phyloP scores from a whole-genome alignment of 164 flowering plant species.

The Cinnamomum chago region DNA sequence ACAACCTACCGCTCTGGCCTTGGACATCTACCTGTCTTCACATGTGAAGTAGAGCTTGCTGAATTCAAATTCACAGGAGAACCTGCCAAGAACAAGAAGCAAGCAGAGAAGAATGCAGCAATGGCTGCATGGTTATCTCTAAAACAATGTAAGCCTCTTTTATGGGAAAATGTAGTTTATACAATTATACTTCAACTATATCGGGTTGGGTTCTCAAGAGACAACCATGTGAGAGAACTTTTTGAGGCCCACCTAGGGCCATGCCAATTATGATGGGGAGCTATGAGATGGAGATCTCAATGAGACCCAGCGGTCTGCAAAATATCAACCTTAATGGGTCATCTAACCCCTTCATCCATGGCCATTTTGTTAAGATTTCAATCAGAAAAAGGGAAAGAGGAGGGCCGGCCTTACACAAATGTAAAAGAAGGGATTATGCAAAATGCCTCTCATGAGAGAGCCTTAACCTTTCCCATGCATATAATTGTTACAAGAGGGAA shows the following conservation, averaged over 20 bases:
- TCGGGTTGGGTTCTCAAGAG: no score
- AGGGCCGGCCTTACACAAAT: no score
- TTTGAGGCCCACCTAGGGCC: background rate
- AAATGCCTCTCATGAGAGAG: no score
- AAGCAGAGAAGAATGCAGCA: constrained; percentile 97
- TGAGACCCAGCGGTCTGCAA: background rate
- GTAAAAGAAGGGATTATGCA: no score
- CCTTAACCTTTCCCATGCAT: no score
- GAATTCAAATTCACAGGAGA: constrained; percentile 86
- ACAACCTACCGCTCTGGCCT: constrained; percentile 81
- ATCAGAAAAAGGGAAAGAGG: no score
- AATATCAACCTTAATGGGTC: background rate
- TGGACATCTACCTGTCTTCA: constrained; percentile 87
- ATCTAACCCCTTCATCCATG: no score
- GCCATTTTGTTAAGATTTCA: no score
- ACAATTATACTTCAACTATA: no score
- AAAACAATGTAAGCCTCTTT: constrained; percentile 60
- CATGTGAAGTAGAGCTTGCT: constrained; percentile 82
- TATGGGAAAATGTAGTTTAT: background rate
- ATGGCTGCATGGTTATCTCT: constrained; percentile 94
- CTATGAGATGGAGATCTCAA: background rate
- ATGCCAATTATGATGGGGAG: background rate
- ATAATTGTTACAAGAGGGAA: no score
- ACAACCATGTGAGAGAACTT: no score
- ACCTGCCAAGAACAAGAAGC: constrained; percentile 92